Percentiles rank a stretch among this genome's conserved stretches.
Conservation (phyloP, 768 basidiomycete genomes). For the Cystobasidium onofrii region DNA sequence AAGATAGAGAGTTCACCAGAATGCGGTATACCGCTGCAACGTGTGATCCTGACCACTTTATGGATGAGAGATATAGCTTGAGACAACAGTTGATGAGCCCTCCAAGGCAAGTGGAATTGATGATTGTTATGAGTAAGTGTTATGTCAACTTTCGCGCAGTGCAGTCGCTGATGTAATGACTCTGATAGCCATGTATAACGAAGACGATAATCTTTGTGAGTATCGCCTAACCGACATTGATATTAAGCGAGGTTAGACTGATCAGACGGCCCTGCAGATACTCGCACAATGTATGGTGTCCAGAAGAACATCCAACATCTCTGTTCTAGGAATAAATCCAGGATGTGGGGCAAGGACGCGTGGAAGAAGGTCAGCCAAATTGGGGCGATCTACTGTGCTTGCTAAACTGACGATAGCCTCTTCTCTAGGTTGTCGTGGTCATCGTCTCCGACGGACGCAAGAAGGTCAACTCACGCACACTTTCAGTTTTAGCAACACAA, state of each 20-base stretch:
- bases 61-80: constrained; percentile 69
- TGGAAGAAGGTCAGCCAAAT: constrained; percentile 79
- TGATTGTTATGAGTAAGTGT: constrained; percentile 70
- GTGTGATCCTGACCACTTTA: constrained; percentile 90
- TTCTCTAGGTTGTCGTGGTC: constrained; percentile 59
- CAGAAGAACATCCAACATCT: constrained; percentile 88
- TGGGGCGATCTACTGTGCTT: too few relatives aligned
- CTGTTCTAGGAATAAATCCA: constrained; percentile 72
- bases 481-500: constrained; percentile 83
- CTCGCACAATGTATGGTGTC: constrained; percentile 87
- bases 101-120: constrained; percentile 79
- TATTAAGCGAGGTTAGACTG: background rate
- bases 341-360: constrained; percentile 93
- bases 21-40: constrained; percentile 96
- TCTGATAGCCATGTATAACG: constrained; percentile 1
- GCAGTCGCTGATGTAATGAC: background rate
- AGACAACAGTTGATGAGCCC: constrained; percentile 88
- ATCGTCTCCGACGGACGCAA: constrained; percentile 47
- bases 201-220: constrained; percentile 24
- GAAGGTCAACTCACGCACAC: constrained; percentile 51
- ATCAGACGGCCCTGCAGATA: background rate
- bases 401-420: too few relatives aligned
- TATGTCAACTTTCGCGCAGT: background rate
- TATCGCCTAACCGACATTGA: background rate
- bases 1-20: constrained; percentile 82